phyloP scores from a whole-genome alignment of 2,329 filamentous ascomycete species.

The Clonostachys chloroleuca region DNA sequence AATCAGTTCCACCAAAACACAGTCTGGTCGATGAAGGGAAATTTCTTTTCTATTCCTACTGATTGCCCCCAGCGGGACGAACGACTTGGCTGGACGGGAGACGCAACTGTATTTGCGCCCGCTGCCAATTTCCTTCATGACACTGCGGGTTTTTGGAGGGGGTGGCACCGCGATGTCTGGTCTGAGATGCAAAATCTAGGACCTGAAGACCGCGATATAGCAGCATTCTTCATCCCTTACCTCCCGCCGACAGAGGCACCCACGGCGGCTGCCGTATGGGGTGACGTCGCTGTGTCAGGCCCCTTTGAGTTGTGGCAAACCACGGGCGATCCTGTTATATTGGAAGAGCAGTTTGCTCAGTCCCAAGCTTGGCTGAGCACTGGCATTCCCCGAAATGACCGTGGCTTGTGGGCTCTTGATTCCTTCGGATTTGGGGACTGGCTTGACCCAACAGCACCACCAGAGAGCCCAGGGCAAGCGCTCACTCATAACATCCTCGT shows the following conservation, averaged over 20 bases:
- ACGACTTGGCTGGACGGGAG: constrained; percentile 48
- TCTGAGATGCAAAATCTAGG: constrained; percentile 17
- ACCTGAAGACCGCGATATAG: constrained; percentile 4
- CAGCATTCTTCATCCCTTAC: constrained; percentile 19
- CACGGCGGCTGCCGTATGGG: constrained; percentile 5
- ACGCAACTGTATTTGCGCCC: constrained; percentile 42
- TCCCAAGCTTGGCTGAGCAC: constrained; percentile 32
- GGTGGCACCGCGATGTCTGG: constrained; percentile 43
- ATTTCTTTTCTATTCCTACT: constrained; percentile 52
- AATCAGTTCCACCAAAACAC: constrained; percentile 52
- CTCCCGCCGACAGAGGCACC: constrained; percentile 12
- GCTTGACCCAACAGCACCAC: constrained; percentile 40
- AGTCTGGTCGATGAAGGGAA: constrained; percentile 52
- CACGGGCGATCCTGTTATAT: constrained; percentile 26
- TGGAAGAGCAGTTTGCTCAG: constrained; percentile 30
- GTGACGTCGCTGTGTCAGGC: constrained; percentile 10
- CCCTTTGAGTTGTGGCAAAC: constrained; percentile 34
- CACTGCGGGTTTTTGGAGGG: constrained; percentile 40
- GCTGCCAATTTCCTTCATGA: constrained; percentile 50
- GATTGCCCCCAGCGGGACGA: constrained; percentile 55
- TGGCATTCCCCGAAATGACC: constrained; percentile 21
- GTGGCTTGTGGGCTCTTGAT: constrained; percentile 31
- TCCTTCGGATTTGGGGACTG: constrained; percentile 38
- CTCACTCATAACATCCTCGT: constrained; percentile 33
- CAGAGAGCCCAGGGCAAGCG: constrained; percentile 27